These are phyloP conservation scores for Choanephora cucurbitarum DNA, from an alignment of 371 early-diverging fungal species.

Conservation along the genomic window DNA sequence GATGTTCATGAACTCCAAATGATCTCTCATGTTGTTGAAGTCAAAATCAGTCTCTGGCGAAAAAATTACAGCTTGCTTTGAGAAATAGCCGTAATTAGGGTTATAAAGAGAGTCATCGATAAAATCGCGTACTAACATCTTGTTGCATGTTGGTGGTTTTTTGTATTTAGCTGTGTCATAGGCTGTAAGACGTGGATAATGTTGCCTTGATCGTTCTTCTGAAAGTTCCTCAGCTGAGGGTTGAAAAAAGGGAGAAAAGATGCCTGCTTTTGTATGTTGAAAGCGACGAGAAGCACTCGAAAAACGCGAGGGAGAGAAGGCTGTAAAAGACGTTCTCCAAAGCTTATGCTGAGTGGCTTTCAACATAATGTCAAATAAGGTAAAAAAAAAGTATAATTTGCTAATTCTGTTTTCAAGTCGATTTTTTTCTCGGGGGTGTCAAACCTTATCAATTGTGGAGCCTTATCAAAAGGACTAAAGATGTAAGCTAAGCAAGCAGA, in stretches of 20 bases:
- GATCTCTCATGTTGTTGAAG: conserved; percentile 71
- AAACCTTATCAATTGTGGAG: too few relatives aligned
- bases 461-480: too few relatives aligned
- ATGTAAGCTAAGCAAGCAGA: too few relatives aligned
- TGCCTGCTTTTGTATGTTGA: conserved; percentile 20
- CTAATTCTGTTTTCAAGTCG: too few relatives aligned
- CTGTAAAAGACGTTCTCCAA: neutral
- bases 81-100: conserved; percentile 95
- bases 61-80: conserved; percentile 90
- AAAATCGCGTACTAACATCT: conserved; percentile 87
- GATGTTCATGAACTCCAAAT: conserved; percentile 78
- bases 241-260: conserved; percentile 39
- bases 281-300: conserved; percentile 6
- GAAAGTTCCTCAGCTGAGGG: conserved; percentile 30
- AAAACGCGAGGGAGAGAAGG: neutral
- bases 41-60: conserved; percentile 77
- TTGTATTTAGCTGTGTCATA: conserved; percentile 34
- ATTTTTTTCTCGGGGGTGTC: too few relatives aligned
- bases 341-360: neutral
- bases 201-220: conserved; percentile 29
- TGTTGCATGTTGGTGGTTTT: conserved; percentile 57
- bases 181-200: conserved; percentile 46
- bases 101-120: conserved; percentile 96
- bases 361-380: conserved; percentile 1
- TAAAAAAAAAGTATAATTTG: neutral